Percentiles rank a stretch among this genome's conserved stretches.
Conservation (phyloP, 345 rosid genomes). For the Salix purpurea region DNA sequence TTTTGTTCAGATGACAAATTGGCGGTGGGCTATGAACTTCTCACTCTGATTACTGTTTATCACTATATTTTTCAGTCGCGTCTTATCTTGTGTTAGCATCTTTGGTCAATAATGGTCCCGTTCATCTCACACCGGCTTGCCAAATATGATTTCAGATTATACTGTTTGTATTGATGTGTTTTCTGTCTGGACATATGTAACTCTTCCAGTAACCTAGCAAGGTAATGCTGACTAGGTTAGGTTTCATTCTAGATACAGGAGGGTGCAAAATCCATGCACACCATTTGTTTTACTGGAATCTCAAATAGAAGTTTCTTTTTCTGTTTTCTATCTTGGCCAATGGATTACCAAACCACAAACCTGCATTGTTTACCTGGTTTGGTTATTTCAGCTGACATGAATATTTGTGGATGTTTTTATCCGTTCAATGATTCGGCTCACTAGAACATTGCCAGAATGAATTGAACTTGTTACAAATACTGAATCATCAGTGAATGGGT, state of each 20-base stretch:
- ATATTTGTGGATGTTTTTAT: neutral
- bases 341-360: neutral
- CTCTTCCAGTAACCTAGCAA: neutral
- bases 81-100: neutral
- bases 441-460: neutral
- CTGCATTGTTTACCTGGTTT: neutral
- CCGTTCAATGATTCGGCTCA: neutral
- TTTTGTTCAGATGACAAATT: conserved; percentile 96
- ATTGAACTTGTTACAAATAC: neutral
- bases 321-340: neutral
- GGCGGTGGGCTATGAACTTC: conserved; percentile 47
- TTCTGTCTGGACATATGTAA: neutral
- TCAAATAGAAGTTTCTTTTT: neutral
- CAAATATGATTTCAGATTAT: neutral
- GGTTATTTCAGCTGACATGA: neutral
- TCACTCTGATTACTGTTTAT: neutral
- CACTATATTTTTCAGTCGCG: neutral
- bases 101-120: neutral
- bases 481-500: neutral
- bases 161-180: neutral
- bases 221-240: neutral
- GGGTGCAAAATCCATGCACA: neutral
- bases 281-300: neutral
- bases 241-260: neutral
- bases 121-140: neutral